Base-by-base conservation (phyloP, 208 protist species). In the Acanthamoeba pearcei region DNA sequence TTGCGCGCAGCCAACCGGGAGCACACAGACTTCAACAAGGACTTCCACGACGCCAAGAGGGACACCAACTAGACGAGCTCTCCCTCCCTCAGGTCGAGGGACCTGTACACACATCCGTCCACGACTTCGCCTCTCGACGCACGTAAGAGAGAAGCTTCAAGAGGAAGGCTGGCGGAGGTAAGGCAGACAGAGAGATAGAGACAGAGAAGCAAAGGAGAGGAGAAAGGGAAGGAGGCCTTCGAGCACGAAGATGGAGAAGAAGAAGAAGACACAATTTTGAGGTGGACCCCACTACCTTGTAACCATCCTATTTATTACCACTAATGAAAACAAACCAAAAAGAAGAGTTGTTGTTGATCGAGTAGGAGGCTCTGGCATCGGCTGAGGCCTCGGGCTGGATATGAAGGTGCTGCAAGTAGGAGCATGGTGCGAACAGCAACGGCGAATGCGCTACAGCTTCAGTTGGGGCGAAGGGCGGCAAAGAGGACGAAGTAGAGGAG, bases 21-120 rank as follows among this genome's bases (percentile, higher is more conserved):
- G 51, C 91, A 94, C 46, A 57, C 29, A 13, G 91, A 57, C 91
- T 94, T 94, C 51, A 94, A 51, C 51, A 60, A 51, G 19, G 91
- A 94, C 1, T 85, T 94, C 38, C 91, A 85, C 72, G 74, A 55
- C 19, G 55, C 46, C 24, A 94, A 94, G 91, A 94, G 57, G 53
- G 91, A 92, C 10, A 88, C 80, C 53, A 74, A 74, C 66, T 74
- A 74, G 66, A 10, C 4, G 60, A 66, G 60, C 4, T 15, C 55
- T 60, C 55, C 17, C 12, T 12, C 53, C 53, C 35, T 4, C 10
- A 8, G 55, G 19, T 60, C 55, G 12, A 22, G 53, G 10, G 17
- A 19, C 53, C 53, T 19, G 46, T 49, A 38, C 35, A 49, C 46
- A 49, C 46, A 13, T 60, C 55, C 19, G 19, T 22, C 55, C 19